Conservation (phyloP, 768 basidiomycete species). For the Kwoniella pini region DNA sequence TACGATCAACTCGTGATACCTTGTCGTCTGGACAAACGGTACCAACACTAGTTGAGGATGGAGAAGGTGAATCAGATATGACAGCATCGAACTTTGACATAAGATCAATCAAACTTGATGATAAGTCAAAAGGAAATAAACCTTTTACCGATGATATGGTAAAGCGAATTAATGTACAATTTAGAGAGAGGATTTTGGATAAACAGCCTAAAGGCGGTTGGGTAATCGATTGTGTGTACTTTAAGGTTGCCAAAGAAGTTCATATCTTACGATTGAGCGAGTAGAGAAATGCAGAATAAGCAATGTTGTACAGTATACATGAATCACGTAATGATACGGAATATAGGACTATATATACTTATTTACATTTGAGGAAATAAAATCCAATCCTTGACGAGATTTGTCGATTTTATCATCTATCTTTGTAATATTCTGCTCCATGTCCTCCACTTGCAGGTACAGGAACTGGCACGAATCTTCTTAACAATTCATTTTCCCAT, state of each 20-base stretch:
- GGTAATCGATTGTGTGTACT: slow-evolving; percentile 29
- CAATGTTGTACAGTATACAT: not conserved
- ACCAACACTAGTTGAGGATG: too few species aligned
- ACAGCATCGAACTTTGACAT: too few species aligned
- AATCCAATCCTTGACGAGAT: too few species aligned
- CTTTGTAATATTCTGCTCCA: not conserved
- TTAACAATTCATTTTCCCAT: slow-evolving; percentile 83
- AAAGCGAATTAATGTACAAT: slow-evolving; percentile 23
- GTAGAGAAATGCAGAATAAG: not conserved
- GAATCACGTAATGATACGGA: not conserved
- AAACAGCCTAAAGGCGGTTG: slow-evolving; percentile 45
- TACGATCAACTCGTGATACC: slow-evolving; percentile 53
- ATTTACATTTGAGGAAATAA: too few species aligned
- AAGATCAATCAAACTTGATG: too few species aligned
- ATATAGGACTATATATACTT: too few species aligned
- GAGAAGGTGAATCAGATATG: too few species aligned
- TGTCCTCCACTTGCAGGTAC: slow-evolving; percentile 29
- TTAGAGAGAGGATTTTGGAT: slow-evolving; percentile 19
- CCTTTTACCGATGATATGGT: slow-evolving; percentile 31
- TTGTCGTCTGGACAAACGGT: not conserved
- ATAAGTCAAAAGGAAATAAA: not conserved
- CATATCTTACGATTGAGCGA: not conserved
- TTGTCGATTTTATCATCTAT: too few species aligned
- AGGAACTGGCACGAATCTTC: slow-evolving; percentile 54
- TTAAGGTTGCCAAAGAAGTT: slow-evolving; percentile 43